A percentile compares a stretch with the other conserved stretches of the same genome.
These are phyloP conservation scores for Fusarium duplospermum DNA, from an alignment of 2,329 filamentous ascomycete species.

Conservation along the genomic window DNA sequence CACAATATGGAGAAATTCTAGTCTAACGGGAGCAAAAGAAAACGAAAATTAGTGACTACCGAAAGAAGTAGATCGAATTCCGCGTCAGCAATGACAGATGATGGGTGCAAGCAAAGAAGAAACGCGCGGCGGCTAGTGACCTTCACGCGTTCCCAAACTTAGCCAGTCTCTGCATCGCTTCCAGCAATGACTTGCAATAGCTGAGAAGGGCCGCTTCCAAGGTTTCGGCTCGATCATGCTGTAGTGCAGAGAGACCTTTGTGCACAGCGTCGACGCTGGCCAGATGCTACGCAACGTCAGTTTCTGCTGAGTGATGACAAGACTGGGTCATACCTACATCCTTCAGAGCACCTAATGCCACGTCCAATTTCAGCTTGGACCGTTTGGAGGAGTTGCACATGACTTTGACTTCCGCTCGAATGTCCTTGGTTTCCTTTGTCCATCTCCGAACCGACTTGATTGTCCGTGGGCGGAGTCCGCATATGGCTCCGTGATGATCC, in stretches of 20 bases:
- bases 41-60: neutral
- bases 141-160: neutral
- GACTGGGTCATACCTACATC: neutral
- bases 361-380: neutral
- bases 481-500: neutral
- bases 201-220: neutral
- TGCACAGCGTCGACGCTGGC: neutral
- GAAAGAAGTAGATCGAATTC: neutral
- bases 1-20: neutral
- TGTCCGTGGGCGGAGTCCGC: neutral
- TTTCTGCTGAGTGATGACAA: neutral
- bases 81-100: neutral
- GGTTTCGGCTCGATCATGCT: neutral
- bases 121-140: neutral
- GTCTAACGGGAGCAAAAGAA: neutral
- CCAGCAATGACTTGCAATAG: neutral
- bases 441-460: neutral
- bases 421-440: neutral
- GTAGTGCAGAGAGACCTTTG: neutral
- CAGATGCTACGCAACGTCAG: neutral
- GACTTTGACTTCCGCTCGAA: neutral
- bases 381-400: neutral
- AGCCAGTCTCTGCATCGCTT: neutral
- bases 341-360: neutral
- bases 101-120: neutral